These are phyloP conservation scores for Nitzschia putrida DNA, from an alignment of 108 stramenopile genomes.

Conservation along the genomic window DNA sequence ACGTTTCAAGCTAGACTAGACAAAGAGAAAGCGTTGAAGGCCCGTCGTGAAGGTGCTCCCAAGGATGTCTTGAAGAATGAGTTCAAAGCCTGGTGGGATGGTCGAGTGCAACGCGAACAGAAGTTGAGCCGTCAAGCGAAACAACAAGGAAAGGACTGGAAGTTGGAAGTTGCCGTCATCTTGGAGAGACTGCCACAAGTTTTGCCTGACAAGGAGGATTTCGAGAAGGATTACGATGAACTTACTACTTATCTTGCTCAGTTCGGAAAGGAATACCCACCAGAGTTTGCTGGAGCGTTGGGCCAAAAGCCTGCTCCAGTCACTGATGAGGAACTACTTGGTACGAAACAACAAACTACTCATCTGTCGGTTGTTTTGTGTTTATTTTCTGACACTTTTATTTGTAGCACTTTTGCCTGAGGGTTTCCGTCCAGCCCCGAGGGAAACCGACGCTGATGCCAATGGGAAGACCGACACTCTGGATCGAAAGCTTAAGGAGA, in stretches of 20 bases:
- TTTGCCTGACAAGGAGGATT: conserved; percentile 61
- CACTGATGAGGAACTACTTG: conserved; percentile 65
- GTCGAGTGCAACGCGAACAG: conserved; percentile 50
- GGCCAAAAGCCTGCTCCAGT: conserved; percentile 5
- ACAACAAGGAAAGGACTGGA: conserved; percentile 72
- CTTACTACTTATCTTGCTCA: conserved; percentile 55
- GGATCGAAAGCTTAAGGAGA: conserved; percentile 68
- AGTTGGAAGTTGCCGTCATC: conserved; percentile 68
- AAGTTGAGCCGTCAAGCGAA: conserved; percentile 62
- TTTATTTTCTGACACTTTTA: not conserved
- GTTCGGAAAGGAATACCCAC: conserved; percentile 73
- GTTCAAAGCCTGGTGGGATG: conserved; percentile 71
- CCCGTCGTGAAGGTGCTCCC: conserved; percentile 54
- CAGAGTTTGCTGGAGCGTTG: conserved; percentile 33
- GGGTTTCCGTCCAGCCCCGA: conserved; percentile 71
- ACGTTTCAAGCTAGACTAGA: conserved; percentile 41
- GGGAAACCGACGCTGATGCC: conserved; percentile 82
- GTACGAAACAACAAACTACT: conserved; percentile 31
- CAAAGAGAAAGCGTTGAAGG: conserved; percentile 44
- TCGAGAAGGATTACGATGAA: conserved; percentile 71
- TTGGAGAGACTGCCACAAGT: conserved; percentile 76
- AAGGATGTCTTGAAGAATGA: conserved; percentile 38
- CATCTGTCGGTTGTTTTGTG: not conserved
- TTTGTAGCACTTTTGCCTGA: conserved; percentile 46
- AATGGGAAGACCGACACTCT: conserved; percentile 62